Evolutionary conservation across 2,329 filamentous ascomycete species (phyloP).

Genomic region (Botrytis aclada): DNA sequence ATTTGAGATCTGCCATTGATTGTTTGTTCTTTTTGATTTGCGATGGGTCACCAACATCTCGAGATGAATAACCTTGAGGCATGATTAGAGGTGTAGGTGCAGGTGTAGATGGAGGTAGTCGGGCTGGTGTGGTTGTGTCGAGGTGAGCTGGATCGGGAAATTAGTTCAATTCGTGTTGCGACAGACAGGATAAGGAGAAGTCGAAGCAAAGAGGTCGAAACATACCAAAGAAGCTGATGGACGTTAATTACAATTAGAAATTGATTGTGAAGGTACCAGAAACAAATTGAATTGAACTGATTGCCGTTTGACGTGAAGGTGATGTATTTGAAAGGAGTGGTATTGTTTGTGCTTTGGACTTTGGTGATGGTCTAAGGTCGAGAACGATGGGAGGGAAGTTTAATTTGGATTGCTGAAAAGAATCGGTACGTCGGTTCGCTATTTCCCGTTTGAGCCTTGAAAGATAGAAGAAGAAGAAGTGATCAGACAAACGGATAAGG

Average conservation of each 20-base stretch:
- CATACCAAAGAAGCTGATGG: not conserved
- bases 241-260: conserved; percentile 9
- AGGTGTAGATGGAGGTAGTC: not conserved
- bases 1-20: conserved; percentile 97
- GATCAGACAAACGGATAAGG: not conserved
- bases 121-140: not conserved
- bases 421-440: conserved; percentile 10
- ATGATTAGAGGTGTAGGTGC: conserved; percentile 33
- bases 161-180: conserved; percentile 12
- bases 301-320: not conserved
- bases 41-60: conserved; percentile 64
- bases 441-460: conserved; percentile 12
- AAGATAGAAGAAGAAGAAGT: not conserved
- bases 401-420: conserved; percentile 11
- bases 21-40: conserved; percentile 92
- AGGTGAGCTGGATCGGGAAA: conserved; percentile 10
- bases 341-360: not conserved
- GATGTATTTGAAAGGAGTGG: conserved; percentile 2
- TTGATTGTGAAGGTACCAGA: not conserved
- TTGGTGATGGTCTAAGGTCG: conserved; percentile 6
- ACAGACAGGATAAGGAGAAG: conserved; percentile 14
- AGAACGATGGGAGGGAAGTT: conserved; percentile 6
- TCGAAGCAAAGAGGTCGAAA: not conserved
- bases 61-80: conserved; percentile 66
- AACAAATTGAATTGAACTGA: not conserved